Base-by-base conservation (phyloP, 345 rosid species). In the Euphorbia peplus region DNA sequence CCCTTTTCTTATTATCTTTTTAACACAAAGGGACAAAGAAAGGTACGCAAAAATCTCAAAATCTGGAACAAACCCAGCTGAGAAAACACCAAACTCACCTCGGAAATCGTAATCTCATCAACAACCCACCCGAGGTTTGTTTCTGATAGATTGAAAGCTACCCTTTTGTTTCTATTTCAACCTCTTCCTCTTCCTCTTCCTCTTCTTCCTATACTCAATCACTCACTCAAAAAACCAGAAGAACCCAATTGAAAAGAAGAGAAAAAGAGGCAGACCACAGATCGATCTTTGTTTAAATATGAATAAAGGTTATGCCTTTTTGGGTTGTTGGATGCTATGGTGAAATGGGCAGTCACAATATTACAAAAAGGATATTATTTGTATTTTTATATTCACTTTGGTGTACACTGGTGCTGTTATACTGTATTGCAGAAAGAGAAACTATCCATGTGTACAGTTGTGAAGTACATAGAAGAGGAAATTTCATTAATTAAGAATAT, bases 81-180 rank as follows among this genome's bases (percentile, higher is more conserved):
- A 58, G 72, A 66, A 78, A 76, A 70, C 21, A 44, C 60, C 72
- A 69, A 74, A 19, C 72, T 64, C 68, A 79, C 83, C 80, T 55
- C 58, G 78, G 66, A 74, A 74, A 56, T 63, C 72, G 77, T 65
- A 50, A 32, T 13, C 37, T 37, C 5, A 42, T 25, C 21, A 65
- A 19, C 75, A 44, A 63, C 65, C 68, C 71, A 63, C 13, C 51
- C 75, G 68, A 82, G 73, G 74, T 71, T 67, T 79, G 76, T 69
- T n/a, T n/a, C n/a, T n/a, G n/a, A n/a, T n/a, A n/a, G 71, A 79
- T 68, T 29, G 67, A 75, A 15, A 73, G 75, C 39, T 41, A 65
- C 60, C 32, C 15, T 30, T 30, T 63, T 24, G n/a, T 8, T 19
- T 52, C 41, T 21, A 61, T 25, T 52, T 50, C 30, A 16, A 64